Conservation (phyloP, 768 basidiomycete species). For the Cystofilobasidium macerans region DNA sequence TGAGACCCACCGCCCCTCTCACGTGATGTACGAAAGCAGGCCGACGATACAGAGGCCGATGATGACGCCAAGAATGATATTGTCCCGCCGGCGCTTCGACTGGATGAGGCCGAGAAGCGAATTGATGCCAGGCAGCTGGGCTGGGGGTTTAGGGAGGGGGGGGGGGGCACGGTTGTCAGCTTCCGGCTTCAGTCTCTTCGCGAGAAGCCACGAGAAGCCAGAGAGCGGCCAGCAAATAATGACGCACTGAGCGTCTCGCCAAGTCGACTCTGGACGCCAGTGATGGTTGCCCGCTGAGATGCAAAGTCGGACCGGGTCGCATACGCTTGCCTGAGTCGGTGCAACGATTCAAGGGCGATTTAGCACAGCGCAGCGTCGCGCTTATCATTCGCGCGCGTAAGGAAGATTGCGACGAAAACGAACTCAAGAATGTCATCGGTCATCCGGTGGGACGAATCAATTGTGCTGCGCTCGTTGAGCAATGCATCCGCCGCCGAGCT, state of each 20-base stretch:
- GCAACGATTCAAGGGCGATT: not conserved
- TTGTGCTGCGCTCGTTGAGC: slow-evolving; percentile 72
- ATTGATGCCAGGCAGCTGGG: slow-evolving; percentile 87
- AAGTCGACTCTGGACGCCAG: slow-evolving; percentile 75
- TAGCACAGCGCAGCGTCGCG: not conserved
- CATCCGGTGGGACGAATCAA: slow-evolving; percentile 90
- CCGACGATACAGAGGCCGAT: slow-evolving; percentile 70
- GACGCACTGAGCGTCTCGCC: slow-evolving; percentile 64
- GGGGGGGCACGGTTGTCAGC: slow-evolving; percentile 11
- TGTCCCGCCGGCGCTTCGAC: slow-evolving; percentile 74
- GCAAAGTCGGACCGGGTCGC: slow-evolving; percentile 89
- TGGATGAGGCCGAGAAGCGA: slow-evolving; percentile 85
- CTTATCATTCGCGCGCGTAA: not conserved
- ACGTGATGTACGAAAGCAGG: slow-evolving; percentile 45
- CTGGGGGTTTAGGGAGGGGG: slow-evolving; percentile 39
- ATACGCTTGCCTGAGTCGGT: slow-evolving; percentile 69
- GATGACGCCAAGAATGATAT: slow-evolving; percentile 76
- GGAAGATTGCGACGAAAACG: slow-evolving; percentile 32
- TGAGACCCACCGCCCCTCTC: not conserved
- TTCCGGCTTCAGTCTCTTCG: slow-evolving; percentile 2
- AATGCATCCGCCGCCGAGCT: slow-evolving; percentile 77
- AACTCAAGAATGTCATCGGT: slow-evolving; percentile 82
- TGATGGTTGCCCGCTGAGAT: slow-evolving; percentile 62
- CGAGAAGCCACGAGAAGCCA: not conserved
- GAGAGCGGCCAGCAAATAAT: not conserved